Base-by-base conservation (phyloP, 228 moss, liverwort and hornwort species). In the Sphagnum magellanicum region DNA sequence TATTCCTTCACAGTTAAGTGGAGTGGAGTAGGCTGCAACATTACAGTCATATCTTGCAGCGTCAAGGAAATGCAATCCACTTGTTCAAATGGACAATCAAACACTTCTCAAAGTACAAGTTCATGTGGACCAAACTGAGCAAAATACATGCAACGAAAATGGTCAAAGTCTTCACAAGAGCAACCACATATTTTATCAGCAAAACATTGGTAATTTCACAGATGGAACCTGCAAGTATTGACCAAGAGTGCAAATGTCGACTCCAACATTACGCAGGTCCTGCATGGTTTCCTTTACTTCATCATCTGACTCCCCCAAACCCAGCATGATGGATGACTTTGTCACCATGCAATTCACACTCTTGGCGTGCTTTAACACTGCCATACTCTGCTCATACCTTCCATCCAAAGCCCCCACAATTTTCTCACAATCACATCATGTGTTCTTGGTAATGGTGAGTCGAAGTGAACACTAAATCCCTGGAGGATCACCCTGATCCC, bases 1-100 rank as follows among this genome's bases (percentile, higher is more conserved):
- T 90, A 97, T 74, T 91, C 96, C 79, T 97, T 97, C 17, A 97
- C 91, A 64, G 91, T 91, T 63, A 97, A 79, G 75, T 97, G 90
- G 61, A 93, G 87, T 60, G 89, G 96, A 4, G 90, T 93, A 12
- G 98, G 98, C 97, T 93, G 90, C 55, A 8, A 8, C 12, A 55
- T 55, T 55, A 17, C 17, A 55, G 9, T 55, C 2, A 55, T 55
- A 8, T 8, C 55, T 55, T 4, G 55, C 55, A 55, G 55, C 4
- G 55, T 55, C 55, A 55, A 55, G 55, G 9, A 55, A 8, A 8
- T 3, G 55, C 8, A 55, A 55, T 8, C 32, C 32, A 3, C 32
- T 32, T 2, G 1, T 32, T 32, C 32, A 32, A 32, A 32, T 32
- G 32, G 32, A 3, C 32, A 32, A 32, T 32, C 32, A 32, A 32